A percentile compares a stretch with the other conserved stretches of the same genome.
phyloP scores from a whole-genome alignment of 2,329 filamentous ascomycete genomes.

The Penicillium sp. region DNA sequence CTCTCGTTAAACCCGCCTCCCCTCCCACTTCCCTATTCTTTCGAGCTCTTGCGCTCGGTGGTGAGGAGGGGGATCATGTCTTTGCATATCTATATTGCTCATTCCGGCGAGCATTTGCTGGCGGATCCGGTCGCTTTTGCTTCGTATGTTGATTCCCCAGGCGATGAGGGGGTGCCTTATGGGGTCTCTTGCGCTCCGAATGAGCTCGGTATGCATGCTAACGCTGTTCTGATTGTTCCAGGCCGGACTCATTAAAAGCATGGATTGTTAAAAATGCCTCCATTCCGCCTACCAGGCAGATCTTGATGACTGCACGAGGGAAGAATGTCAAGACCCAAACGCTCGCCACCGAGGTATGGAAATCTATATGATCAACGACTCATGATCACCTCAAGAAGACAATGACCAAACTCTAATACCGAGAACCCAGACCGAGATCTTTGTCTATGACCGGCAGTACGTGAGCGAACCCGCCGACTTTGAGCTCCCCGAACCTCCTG shows the following conservation, averaged over 20 bases:
- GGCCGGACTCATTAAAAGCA: constrained; percentile 81
- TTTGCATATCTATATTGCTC: constrained; percentile 88
- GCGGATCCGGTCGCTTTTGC: constrained; percentile 77
- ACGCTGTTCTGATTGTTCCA: constrained; percentile 43
- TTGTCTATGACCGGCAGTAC: constrained; percentile 84
- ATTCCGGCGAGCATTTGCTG: constrained; percentile 85
- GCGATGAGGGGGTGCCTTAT: constrained; percentile 19
- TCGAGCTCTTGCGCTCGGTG: constrained; percentile 37
- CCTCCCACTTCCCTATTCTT: constrained; percentile 31
- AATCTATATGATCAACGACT: not conserved
- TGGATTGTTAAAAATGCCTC: constrained; percentile 78
- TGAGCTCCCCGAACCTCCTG: constrained; percentile 58
- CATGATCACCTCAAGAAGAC: not conserved
- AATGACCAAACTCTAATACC: not conserved
- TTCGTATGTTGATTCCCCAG: constrained; percentile 62
- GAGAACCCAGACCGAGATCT: constrained; percentile 75
- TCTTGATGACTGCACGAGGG: constrained; percentile 83
- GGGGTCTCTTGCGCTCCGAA: constrained; percentile 12
- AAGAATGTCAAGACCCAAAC: constrained; percentile 83
- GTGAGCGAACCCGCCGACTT: constrained; percentile 55
- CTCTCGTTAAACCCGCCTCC: constrained; percentile 24
- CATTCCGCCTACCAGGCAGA: constrained; percentile 79
- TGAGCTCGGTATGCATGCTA: constrained; percentile 23
- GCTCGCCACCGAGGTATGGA: constrained; percentile 75
- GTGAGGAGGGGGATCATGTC: constrained; percentile 69